Evolutionary conservation across 2,329 filamentous ascomycete genomes (phyloP).

Genomic region (Diplodia sapinea): DNA sequence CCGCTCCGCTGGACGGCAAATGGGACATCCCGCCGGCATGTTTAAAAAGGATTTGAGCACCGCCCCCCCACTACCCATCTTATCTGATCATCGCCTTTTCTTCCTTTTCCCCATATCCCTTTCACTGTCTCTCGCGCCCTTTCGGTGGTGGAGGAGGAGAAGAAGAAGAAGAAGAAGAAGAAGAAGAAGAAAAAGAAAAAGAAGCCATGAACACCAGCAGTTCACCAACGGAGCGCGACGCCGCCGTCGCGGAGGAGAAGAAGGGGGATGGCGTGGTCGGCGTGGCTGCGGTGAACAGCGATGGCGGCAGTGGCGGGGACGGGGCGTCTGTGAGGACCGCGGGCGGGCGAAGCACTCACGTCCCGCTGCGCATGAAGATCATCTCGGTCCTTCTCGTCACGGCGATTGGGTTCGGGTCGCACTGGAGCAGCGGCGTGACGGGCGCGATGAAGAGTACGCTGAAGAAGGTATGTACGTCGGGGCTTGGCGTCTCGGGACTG

Average conservation of each 20-base stretch:
- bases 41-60: background rate
- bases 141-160: background rate
- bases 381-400: conserved; percentile 58
- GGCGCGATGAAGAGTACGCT: conserved; percentile 66
- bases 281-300: background rate
- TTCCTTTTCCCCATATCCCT: background rate
- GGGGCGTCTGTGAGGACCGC: conserved; percentile 14
- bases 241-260: background rate
- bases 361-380: conserved; percentile 22
- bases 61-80: background rate
- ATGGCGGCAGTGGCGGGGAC: background rate
- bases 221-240: background rate
- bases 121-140: background rate
- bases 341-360: conserved; percentile 16
- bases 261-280: background rate
- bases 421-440: conserved; percentile 66
- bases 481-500: too few species aligned
- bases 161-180: too few species aligned
- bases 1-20: background rate
- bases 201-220: background rate
- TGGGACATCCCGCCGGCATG: background rate
- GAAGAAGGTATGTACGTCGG: conserved; percentile 54
- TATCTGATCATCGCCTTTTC: background rate
- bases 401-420: conserved; percentile 64
- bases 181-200: too few species aligned